Evolutionary conservation across 306 rosid genomes (phyloP).

Genomic region (Trifolium dubium): DNA sequence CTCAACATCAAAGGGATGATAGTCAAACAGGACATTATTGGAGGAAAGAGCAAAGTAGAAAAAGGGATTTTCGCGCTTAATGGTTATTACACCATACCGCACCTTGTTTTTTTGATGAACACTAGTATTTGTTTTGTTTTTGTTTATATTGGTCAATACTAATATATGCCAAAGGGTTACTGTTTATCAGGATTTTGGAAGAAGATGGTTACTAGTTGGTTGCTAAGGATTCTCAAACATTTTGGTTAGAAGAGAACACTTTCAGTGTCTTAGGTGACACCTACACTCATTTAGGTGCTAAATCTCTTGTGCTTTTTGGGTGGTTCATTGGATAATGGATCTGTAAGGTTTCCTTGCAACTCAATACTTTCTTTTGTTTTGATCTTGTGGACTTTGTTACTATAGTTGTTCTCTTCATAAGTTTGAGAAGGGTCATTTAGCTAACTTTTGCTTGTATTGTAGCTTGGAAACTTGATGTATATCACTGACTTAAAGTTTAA

Average conservation of each 20-base stretch:
- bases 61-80: conserved; percentile 50
- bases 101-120: conserved; percentile 27
- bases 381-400: not conserved
- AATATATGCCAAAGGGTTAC: conserved; percentile 20
- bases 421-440: not conserved
- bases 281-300: conserved; percentile 19
- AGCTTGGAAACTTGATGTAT: conserved; percentile 14
- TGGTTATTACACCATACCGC: conserved; percentile 28
- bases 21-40: conserved; percentile 47
- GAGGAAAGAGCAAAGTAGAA: conserved; percentile 53
- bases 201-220: conserved; percentile 32
- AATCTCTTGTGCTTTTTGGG: not conserved
- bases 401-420: conserved; percentile 1
- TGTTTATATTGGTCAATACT: conserved; percentile 3
- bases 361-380: conserved; percentile 5
- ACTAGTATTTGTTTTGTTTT: not conserved
- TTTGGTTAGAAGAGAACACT: not conserved
- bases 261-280: not conserved
- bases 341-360: conserved; percentile 23
- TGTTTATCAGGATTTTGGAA: conserved; percentile 19
- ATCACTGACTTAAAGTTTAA: not conserved
- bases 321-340: conserved; percentile 20
- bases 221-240: conserved; percentile 18
- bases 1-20: conserved; percentile 52
- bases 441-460: conserved; percentile 5